Evolutionary conservation across 2,329 filamentous ascomycete genomes (phyloP).

Genomic region (Clonostachys byssicola): DNA sequence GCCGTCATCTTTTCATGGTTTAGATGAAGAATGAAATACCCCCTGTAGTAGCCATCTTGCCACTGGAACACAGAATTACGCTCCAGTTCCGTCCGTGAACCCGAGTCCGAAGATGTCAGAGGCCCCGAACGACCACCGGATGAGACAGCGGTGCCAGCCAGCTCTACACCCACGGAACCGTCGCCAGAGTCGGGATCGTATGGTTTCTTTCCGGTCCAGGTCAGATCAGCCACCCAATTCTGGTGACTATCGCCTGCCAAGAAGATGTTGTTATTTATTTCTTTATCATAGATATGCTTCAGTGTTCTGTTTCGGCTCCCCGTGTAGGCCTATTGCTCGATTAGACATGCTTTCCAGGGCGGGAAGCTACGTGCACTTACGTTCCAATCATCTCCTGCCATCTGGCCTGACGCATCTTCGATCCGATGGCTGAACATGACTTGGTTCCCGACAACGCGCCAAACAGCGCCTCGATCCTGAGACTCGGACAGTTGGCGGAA

Average conservation of each 20-base stretch:
- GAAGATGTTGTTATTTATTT: conserved; percentile 70
- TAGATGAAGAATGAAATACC: conserved; percentile 65
- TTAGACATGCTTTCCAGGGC: background rate
- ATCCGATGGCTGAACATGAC: conserved; percentile 58
- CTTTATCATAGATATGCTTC: conserved; percentile 59
- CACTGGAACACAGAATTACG: conserved; percentile 64
- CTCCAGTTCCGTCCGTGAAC: conserved; percentile 33
- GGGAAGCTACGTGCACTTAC: conserved; percentile 11
- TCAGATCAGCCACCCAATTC: conserved; percentile 58
- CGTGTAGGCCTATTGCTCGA: conserved; percentile 47
- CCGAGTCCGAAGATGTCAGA: conserved; percentile 42
- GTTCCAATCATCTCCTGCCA: conserved; percentile 27
- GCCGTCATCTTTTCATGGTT: conserved; percentile 54
- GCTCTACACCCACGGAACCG: conserved; percentile 57
- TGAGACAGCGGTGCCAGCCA: conserved; percentile 64
- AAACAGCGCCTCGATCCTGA: conserved; percentile 60
- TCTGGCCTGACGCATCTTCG: conserved; percentile 18
- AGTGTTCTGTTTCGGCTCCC: conserved; percentile 70
- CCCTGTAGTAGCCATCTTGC: conserved; percentile 70
- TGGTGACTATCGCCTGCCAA: conserved; percentile 68
- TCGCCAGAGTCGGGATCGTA: conserved; percentile 50
- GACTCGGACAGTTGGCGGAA: conserved; percentile 55
- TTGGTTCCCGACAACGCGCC: conserved; percentile 70
- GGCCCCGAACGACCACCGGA: conserved; percentile 55
- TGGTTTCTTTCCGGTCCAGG: conserved; percentile 48